These are phyloP conservation scores for Gentiana straminea DNA, from an alignment of 257 asterid genomes.

Conservation along the genomic window DNA sequence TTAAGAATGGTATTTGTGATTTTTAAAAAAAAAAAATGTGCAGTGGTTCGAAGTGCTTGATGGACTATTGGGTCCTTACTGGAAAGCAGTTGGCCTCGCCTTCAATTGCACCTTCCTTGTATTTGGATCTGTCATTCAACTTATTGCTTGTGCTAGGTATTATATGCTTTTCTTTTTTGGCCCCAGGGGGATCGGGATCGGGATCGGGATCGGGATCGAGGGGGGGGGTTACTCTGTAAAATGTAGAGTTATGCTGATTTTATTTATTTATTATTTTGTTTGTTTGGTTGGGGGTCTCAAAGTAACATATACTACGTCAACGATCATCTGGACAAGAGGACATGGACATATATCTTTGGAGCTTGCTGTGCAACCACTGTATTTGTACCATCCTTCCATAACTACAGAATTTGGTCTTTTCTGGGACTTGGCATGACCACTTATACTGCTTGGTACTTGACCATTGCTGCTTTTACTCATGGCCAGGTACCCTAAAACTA, in stretches of 20 bases:
- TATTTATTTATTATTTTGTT: neutral
- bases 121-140: slow-evolving; percentile 78
- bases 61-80: slow-evolving; percentile 73
- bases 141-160: slow-evolving; percentile 85
- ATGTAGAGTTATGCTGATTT: neutral
- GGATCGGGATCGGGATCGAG: no score
- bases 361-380: slow-evolving; percentile 91
- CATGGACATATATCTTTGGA: slow-evolving; percentile 91
- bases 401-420: slow-evolving; percentile 84
- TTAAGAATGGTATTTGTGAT: no score
- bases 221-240: no score
- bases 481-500: slow-evolving; percentile 49
- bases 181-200: no score
- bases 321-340: slow-evolving; percentile 74
- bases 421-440: slow-evolving; percentile 85
- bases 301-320: slow-evolving; percentile 79
- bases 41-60: slow-evolving; percentile 92
- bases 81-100: slow-evolving; percentile 79
- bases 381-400: slow-evolving; percentile 80
- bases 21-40: neutral
- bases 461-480: slow-evolving; percentile 52
- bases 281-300: slow-evolving; percentile 11
- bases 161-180: no score
- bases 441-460: slow-evolving; percentile 85
- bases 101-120: slow-evolving; percentile 80